phyloP scores from a whole-genome alignment of 1,139 yeast genomes.

The Lodderomyces margitis region DNA sequence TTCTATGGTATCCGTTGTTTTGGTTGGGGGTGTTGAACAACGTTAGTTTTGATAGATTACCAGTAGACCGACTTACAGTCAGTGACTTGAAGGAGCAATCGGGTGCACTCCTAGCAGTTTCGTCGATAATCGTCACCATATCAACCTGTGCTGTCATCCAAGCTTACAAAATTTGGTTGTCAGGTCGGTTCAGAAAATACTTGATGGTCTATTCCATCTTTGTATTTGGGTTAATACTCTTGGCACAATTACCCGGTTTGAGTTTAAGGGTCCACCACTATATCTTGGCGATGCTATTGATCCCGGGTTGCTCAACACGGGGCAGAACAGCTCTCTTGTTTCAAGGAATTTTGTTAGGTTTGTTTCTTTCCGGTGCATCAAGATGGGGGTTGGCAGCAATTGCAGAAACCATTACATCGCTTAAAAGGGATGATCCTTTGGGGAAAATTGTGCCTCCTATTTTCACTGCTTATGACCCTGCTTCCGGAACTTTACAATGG shows the following conservation, averaged over 20 bases:
- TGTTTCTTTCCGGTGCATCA: slow-evolving; percentile 80
- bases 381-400: slow-evolving; percentile 94
- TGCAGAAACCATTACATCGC: slow-evolving; percentile 68
- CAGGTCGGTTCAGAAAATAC: slow-evolving; percentile 69
- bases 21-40: slow-evolving; percentile 88
- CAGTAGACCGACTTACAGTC: slow-evolving; percentile 78
- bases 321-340: slow-evolving; percentile 68
- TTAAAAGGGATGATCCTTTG: slow-evolving; percentile 74
- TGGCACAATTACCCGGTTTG: slow-evolving; percentile 63
- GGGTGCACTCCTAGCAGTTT: slow-evolving; percentile 71
- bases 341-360: slow-evolving; percentile 82
- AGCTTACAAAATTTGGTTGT: slow-evolving; percentile 75
- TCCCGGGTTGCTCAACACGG: slow-evolving; percentile 86
- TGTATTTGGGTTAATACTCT: slow-evolving; percentile 41
- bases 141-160: slow-evolving; percentile 63
- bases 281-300: slow-evolving; percentile 69
- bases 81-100: slow-evolving; percentile 70
- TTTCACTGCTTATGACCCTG: slow-evolving; percentile 27
- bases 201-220: slow-evolving; percentile 50
- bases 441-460: slow-evolving; percentile 54
- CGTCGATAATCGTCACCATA: slow-evolving; percentile 46
- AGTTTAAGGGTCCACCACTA: slow-evolving; percentile 87
- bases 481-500: slow-evolving; percentile 39
- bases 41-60: slow-evolving; percentile 82
- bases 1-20: slow-evolving; percentile 76